Evolutionary conservation across 2,329 filamentous ascomycete species (phyloP).

Genomic region (Monilinia polystroma): DNA sequence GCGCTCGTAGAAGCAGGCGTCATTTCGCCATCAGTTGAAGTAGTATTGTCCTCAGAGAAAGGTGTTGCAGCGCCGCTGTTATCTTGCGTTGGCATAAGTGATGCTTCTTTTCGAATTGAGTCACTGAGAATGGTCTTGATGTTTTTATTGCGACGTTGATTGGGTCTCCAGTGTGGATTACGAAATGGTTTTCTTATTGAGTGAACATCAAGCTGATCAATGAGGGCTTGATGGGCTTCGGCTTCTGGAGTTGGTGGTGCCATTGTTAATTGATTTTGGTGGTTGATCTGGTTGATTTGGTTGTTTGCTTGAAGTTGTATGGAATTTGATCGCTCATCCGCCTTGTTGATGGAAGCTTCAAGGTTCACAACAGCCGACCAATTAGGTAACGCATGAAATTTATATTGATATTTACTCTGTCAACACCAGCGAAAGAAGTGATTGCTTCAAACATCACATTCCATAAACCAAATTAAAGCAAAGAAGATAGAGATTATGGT

Average conservation of each 20-base stretch:
- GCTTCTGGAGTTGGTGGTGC: constrained; percentile 41
- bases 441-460: not conserved
- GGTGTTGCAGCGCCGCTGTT: constrained; percentile 79
- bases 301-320: constrained; percentile 11
- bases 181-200: constrained; percentile 85
- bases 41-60: constrained; percentile 50
- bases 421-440: not conserved
- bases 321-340: not conserved
- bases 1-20: constrained; percentile 45
- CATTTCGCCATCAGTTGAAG: constrained; percentile 48
- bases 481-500: constrained; percentile 26
- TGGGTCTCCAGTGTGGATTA: constrained; percentile 85
- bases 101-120: constrained; percentile 84
- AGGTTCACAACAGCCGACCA: constrained; percentile 17
- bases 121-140: constrained; percentile 95
- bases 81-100: constrained; percentile 75
- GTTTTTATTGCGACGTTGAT: constrained; percentile 97
- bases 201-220: constrained; percentile 91
- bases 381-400: constrained; percentile 3
- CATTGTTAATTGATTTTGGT: constrained; percentile 29
- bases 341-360: constrained; percentile 14
- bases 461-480: not conserved
- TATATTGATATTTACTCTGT: not conserved
- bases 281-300: constrained; percentile 13
- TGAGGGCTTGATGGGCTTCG: constrained; percentile 75